Base-by-base conservation (phyloP, 768 basidiomycete genomes). In the Clitopilus passeckerianus region DNA sequence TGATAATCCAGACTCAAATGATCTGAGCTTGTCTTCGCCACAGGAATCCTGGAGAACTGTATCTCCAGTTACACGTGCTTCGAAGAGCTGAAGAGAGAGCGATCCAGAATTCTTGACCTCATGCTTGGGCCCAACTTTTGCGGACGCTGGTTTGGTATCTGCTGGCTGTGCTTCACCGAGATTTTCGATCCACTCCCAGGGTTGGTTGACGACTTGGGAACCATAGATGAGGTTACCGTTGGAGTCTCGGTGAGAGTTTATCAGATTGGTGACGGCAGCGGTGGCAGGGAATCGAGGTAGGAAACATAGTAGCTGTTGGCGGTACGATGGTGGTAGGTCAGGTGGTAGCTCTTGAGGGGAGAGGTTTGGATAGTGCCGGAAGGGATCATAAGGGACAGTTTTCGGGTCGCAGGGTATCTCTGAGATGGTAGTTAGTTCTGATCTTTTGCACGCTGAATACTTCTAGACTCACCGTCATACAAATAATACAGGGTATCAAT, bases 121-220 rank as follows among this genome's bases (percentile, higher is more conserved):
- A 56, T 75, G 66, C 46, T 72, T 74, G 35, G 79, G 77, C 20
- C 78, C 76, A 18, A 65, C 67, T 56, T 77, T 75, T 24, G 71
- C 70, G 23, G 78, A 72, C 33, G 75, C 74, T 9, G 80, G 80
- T 30, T 76, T 80, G 9, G 77, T 68, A 24, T 82, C 80, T 3
- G 75, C 63, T 10, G 74, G 65, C 7, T 77, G 60, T 2, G 79
- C 75, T 56, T 89, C 86, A 8, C 90, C 90, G 2, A 92, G 66
- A 67, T 87, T 84, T 70, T 93, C 91, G 6, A 86, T 83, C 90
- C 91, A 93, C 69, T 93, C 91, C 91, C 91, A 93, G 3, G 91
- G 89, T 33, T 85, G 82, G 70, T 91, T 90, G 59, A 83, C 75
- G 16, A 92, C 87, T 1, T 82, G 78, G 4, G 72, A 67, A 18